phyloP scores from a whole-genome alignment of 2,329 filamentous ascomycete species.

The Aspergillus brunneoviolaceus region DNA sequence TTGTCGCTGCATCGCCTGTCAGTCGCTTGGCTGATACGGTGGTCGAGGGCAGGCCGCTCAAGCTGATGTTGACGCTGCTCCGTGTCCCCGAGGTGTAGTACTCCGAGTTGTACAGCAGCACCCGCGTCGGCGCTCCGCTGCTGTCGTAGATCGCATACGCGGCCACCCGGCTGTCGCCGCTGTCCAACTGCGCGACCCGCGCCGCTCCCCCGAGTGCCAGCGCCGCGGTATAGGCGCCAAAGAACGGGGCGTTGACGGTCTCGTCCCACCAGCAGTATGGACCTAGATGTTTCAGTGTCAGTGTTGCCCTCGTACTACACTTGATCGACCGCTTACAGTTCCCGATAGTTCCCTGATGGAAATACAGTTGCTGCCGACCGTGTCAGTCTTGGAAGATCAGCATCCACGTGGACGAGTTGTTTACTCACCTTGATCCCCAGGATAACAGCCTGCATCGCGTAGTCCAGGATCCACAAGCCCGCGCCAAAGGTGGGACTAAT shows the following conservation, averaged over 20 bases:
- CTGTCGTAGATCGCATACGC: conserved; percentile 49
- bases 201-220: conserved; percentile 47
- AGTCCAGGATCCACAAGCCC: conserved; percentile 55
- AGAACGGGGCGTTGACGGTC: conserved; percentile 53
- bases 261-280: conserved; percentile 52
- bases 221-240: conserved; percentile 51
- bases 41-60: conserved; percentile 43
- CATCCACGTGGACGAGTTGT: too few species aligned
- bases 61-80: conserved; percentile 38
- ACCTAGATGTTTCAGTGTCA: conserved; percentile 19
- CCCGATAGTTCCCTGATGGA: conserved; percentile 54
- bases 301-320: background rate
- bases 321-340: conserved; percentile 42
- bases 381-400: background rate
- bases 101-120: conserved; percentile 41
- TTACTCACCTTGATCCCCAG: conserved; percentile 28
- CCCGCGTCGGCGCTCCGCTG: conserved; percentile 35
- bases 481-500: conserved; percentile 51
- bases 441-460: conserved; percentile 34
- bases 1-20: conserved; percentile 46
- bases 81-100: conserved; percentile 32
- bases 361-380: conserved; percentile 40
- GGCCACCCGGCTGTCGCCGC: conserved; percentile 44
- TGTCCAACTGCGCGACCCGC: conserved; percentile 50
- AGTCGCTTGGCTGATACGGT: conserved; percentile 46